A percentile compares a stretch with the other conserved stretches of the same genome.
These are phyloP conservation scores for Pichia phayaonensis DNA, from an alignment of 805 yeast genomes.

Conservation along the genomic window DNA sequence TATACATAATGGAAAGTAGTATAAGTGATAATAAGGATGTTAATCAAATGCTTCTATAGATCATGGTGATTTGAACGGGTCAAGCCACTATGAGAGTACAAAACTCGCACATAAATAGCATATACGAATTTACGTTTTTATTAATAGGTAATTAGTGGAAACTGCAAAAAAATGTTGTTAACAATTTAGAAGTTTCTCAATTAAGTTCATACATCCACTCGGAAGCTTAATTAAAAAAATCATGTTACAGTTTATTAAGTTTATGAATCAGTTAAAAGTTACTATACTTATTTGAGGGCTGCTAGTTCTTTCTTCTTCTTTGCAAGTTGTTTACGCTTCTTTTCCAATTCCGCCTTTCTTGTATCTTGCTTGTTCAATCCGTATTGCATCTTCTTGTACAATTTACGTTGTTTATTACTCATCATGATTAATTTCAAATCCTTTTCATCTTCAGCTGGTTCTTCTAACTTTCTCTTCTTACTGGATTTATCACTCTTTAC, in stretches of 20 bases:
- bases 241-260: background rate
- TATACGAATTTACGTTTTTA: no score
- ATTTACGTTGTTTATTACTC: constrained; percentile 91
- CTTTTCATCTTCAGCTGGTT: constrained; percentile 65
- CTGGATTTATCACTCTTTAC: constrained; percentile 23
- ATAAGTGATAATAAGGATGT: no score
- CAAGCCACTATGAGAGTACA: no score
- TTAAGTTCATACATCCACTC: background rate
- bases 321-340: constrained; percentile 63
- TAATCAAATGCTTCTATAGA: no score
- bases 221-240: background rate
- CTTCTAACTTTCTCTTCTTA: constrained; percentile 32
- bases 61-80: no score
- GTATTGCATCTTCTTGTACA: constrained; percentile 92
- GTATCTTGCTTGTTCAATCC: constrained; percentile 78
- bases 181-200: no score
- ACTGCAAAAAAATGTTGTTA: no score
- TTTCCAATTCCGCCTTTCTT: constrained; percentile 58
- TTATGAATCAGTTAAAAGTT: background rate
- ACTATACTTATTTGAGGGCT: background rate
- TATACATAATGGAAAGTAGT: no score
- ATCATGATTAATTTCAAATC: constrained; percentile 94
- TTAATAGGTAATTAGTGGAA: no score
- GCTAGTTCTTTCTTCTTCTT: constrained; percentile 42
- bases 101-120: no score